phyloP scores from a whole-genome alignment of 2,329 filamentous ascomycete species.

The Ramichloridium luteum region DNA sequence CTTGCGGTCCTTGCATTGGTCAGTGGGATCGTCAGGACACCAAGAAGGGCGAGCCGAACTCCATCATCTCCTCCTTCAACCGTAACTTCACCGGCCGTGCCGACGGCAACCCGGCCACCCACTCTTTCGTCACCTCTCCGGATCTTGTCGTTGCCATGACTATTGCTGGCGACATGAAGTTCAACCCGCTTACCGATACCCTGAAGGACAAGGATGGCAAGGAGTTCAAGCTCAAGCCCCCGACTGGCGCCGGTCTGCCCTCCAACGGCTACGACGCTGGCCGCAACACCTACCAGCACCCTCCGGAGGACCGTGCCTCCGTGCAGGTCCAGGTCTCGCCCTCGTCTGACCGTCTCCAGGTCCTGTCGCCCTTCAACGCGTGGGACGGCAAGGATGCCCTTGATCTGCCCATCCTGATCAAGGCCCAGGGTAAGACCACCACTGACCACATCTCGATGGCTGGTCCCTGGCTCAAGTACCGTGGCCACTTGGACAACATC shows the following conservation, averaged over 20 bases:
- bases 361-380: slow-evolving; percentile 70
- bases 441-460: slow-evolving; percentile 98
- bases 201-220: slow-evolving; percentile 94
- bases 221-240: slow-evolving; percentile 76
- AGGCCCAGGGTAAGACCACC: slow-evolving; percentile 90
- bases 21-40: slow-evolving; percentile 92
- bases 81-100: slow-evolving; percentile 99
- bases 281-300: slow-evolving; percentile 89
- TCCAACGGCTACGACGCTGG: slow-evolving; percentile 76
- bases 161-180: slow-evolving; percentile 72
- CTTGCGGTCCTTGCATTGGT: slow-evolving; percentile 80
- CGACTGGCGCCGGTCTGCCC: slow-evolving; percentile 72
- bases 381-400: slow-evolving; percentile 84
- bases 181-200: slow-evolving; percentile 88
- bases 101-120: slow-evolving; percentile 87
- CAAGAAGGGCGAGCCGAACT: slow-evolving; percentile 91
- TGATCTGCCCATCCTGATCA: slow-evolving; percentile 86
- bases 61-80: slow-evolving; percentile 98
- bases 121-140: slow-evolving; percentile 85
- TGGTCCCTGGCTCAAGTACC: slow-evolving; percentile 95
- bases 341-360: slow-evolving; percentile 83
- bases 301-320: slow-evolving; percentile 61
- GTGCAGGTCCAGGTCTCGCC: slow-evolving; percentile 77
- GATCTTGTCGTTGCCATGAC: slow-evolving; percentile 80
- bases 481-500: slow-evolving; percentile 97